Percentiles rank a stretch among this genome's conserved stretches.
These are phyloP conservation scores for Saccharum spontaneum DNA, from an alignment of 176 grass and related monocot species.

Conservation along the genomic window DNA sequence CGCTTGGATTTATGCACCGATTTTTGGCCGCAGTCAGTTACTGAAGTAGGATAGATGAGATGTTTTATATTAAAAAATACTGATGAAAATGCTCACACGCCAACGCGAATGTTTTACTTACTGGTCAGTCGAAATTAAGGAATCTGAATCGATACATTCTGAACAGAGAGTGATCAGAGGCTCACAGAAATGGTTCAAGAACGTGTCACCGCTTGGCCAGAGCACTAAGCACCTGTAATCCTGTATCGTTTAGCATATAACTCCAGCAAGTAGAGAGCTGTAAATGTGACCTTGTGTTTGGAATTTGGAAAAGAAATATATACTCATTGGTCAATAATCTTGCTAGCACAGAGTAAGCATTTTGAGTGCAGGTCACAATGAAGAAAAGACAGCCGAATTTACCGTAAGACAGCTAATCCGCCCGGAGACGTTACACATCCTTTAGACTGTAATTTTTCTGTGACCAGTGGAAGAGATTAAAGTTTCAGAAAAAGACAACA, in stretches of 20 bases:
- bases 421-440: neutral
- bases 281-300: neutral
- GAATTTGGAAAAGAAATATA: neutral
- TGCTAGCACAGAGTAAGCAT: neutral
- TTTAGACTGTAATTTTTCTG: neutral
- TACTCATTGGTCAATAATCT: neutral
- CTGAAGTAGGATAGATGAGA: neutral
- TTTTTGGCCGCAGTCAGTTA: neutral
- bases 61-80: neutral
- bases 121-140: neutral
- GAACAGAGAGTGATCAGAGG: neutral
- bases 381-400: neutral
- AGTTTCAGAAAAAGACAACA: too few relatives aligned
- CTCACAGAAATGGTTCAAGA: neutral
- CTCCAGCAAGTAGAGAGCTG: neutral
- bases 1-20: neutral
- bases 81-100: neutral
- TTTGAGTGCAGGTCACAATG: neutral
- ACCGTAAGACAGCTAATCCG: neutral
- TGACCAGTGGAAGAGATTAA: neutral
- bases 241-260: neutral
- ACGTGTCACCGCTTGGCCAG: neutral
- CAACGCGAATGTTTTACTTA: neutral
- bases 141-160: neutral
- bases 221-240: neutral